Evolutionary conservation across 495 filamentous ascomycete species (phyloP).

Genomic region (Podospora anserina): DNA sequence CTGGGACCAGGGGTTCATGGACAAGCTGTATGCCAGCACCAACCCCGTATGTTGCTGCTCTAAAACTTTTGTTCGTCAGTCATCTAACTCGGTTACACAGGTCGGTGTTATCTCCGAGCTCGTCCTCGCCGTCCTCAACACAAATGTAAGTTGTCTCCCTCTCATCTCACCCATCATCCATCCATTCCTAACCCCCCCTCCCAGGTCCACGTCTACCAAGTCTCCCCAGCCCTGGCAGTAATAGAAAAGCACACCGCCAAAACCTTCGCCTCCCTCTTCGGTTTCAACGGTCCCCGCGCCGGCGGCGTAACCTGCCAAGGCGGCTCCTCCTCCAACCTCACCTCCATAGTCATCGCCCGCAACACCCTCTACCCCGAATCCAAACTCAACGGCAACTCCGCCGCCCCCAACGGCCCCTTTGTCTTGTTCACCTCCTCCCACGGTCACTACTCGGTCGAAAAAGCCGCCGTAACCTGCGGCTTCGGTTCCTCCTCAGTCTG

Average conservation of each 20-base stretch:
- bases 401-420: slow-evolving; percentile 52
- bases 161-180: not conserved
- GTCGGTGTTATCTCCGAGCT: slow-evolving; percentile 79
- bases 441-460: slow-evolving; percentile 93
- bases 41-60: slow-evolving; percentile 58
- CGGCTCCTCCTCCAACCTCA: slow-evolving; percentile 80
- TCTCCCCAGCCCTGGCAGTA: slow-evolving; percentile 81
- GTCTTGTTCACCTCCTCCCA: slow-evolving; percentile 86
- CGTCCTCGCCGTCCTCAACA: slow-evolving; percentile 78
- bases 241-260: slow-evolving; percentile 76
- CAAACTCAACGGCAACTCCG: slow-evolving; percentile 66
- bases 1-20: slow-evolving; percentile 92
- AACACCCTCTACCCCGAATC: slow-evolving; percentile 77
- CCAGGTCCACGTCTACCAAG: slow-evolving; percentile 73
- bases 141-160: slow-evolving; percentile 56
- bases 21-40: slow-evolving; percentile 84
- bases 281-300: slow-evolving; percentile 65
- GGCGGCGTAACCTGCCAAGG: slow-evolving; percentile 88
- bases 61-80: not conserved
- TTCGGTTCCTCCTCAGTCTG: slow-evolving; percentile 72
- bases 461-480: slow-evolving; percentile 82
- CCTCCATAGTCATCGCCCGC: slow-evolving; percentile 82
- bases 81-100: slow-evolving; percentile 30
- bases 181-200: not conserved
- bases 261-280: slow-evolving; percentile 70